Evolutionary conservation across 176 grass and related monocot genomes (phyloP).

Genomic region (Oryza meridionalis): DNA sequence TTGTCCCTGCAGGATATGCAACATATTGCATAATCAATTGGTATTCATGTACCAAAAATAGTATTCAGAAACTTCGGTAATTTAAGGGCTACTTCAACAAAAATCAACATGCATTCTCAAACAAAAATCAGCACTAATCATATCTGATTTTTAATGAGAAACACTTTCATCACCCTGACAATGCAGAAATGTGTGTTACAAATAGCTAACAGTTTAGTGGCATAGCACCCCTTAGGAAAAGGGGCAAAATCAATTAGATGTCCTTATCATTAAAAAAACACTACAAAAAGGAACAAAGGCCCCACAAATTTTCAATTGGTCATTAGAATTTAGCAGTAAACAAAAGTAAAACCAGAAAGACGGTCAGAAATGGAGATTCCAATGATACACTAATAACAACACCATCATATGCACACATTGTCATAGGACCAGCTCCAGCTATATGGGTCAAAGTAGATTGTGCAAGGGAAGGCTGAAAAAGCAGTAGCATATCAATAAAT

Average conservation of each 20-base stretch:
- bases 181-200: not conserved
- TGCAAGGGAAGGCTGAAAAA: too few relatives aligned
- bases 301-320: not conserved
- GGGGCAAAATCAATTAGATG: not conserved
- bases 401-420: not conserved
- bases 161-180: too few relatives aligned
- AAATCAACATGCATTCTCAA: not conserved
- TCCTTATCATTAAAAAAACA: not conserved
- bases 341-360: not conserved
- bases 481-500: too few relatives aligned
- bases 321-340: not conserved
- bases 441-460: too few relatives aligned
- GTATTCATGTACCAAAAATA: not conserved
- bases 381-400: not conserved
- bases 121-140: not conserved
- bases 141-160: too few relatives aligned
- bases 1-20: constrained; percentile 51
- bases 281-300: not conserved
- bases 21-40: constrained; percentile 4
- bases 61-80: not conserved
- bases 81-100: not conserved
- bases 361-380: not conserved
- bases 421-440: too few relatives aligned
- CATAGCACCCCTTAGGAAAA: not conserved
- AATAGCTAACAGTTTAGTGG: constrained; percentile 2